phyloP scores from a whole-genome alignment of 78 protist species.

The Dictyostelium intermedium region DNA sequence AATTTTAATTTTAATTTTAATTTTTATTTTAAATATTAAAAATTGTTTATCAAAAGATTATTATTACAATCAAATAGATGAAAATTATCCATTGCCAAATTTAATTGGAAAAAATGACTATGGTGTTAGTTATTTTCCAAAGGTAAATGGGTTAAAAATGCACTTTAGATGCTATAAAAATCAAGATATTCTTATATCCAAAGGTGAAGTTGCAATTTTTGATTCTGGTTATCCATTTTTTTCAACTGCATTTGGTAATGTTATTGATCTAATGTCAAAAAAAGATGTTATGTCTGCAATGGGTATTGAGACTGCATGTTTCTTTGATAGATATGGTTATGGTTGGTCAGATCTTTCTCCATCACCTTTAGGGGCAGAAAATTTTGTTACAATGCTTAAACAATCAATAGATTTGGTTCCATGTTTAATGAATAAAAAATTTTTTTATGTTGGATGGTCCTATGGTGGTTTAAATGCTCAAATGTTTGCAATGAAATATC shows the following conservation, averaged over 20 bases:
- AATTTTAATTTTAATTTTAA: neutral
- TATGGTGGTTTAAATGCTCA: conserved; percentile 47
- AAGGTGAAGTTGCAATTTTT: conserved; percentile 8
- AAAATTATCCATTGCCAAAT: neutral
- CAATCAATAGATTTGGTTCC: neutral
- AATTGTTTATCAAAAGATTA: neutral
- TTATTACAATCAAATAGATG: neutral
- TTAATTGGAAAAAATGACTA: neutral
- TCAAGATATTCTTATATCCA: neutral
- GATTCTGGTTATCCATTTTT: conserved; percentile 61
- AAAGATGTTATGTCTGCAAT: neutral
- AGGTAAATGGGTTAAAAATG: conserved; percentile 20
- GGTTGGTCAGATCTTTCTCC: conserved; percentile 51
- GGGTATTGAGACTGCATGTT: neutral
- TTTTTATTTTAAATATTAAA: neutral
- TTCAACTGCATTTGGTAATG: neutral
- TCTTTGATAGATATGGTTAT: conserved; percentile 54
- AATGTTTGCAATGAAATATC: conserved; percentile 2
- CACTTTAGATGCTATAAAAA: conserved; percentile 44
- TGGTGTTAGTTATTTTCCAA: conserved; percentile 35
- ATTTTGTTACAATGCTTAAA: conserved; percentile 2
- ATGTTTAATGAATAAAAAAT: neutral
- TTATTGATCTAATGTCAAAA: neutral
- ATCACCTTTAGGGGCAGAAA: neutral
- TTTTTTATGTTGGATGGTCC: conserved; percentile 49